Base-by-base conservation (phyloP, 1,284 basidiomycete genomes). In the Tilletia indica region DNA sequence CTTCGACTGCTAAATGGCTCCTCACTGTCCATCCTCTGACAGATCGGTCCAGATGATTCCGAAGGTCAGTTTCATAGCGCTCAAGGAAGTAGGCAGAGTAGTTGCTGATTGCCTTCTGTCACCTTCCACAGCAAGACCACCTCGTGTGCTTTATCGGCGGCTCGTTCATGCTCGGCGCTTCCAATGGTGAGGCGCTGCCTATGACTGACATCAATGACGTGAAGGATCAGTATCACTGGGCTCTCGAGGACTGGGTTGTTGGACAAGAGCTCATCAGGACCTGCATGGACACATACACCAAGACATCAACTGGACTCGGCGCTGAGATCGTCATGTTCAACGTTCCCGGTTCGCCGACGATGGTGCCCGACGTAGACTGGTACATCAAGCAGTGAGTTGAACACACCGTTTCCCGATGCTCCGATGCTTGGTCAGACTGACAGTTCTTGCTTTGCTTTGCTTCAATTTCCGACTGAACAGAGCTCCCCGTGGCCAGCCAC, bases 61-160 rank as follows among this genome's bases (percentile, higher is more conserved):
- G 5, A 64, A 64, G 61, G 61, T 64, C 14, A 38, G 61, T 34
- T 16, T 42, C 34, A n/a, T 11, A 64, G 34, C 36, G n/a, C 12
- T 38, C 61, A 11, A 19, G 12, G 12, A 21, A 14, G 38, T 34
- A 2, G 1, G 16, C n/a, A 6, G 51, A 54, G 21, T 19, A 19
- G 5, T 38, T 64, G 16, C 61, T 64, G 31, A 64, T 39, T 2
- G 9, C 1, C 14, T 14, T 45, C 1, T 45, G 42, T 64, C 5
- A 11, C 36, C 39, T 4, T 16, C 91, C 92, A 16, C 96, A 97
- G 85, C 95, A 98, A 86, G 95, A 98, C 83, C 95, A 97, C 84
- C 89, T 98, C 25, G 94, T 93, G 0, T 97, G 95, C 85, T 98
- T 97, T 89, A 86, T 97, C 63, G 94, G 91, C 47, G 94, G 94